Evolutionary conservation across 2,329 filamentous ascomycete species (phyloP), one percentile per base, ranked within the genome.

Genomic region (Paecilomyces fulvus): DNA sequence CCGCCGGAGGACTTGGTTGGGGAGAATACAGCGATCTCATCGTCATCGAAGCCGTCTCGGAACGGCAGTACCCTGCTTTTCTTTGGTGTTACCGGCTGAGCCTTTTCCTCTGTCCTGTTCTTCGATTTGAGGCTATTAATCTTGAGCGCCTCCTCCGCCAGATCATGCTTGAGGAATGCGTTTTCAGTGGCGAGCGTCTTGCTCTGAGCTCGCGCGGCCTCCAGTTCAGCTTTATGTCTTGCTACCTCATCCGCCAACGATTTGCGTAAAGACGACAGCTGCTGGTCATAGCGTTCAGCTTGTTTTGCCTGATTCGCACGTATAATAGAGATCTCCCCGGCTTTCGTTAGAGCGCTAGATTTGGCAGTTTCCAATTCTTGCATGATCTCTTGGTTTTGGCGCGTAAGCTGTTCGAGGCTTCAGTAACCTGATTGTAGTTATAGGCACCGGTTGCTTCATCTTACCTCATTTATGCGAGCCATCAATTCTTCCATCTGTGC

Each of bases 41-140:
- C 78, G 60, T 86, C 82, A 56, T 85, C 81, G 64, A 87, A 87
- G 17, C 84, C 84, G 71, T 87, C 84, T 14, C 82, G 77, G 33
- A 81, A 76, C 2, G 77, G 75, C 0, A 78, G 68, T 6, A 68
- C 67, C 59, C 72, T 76, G n/a, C 72, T 68, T 60, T 78, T 81
- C 58, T 70, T 80, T 0, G 82, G 81, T 1, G 82, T 83, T 1
- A 72, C 65, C 1, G 77, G 77, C 43, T 70, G 73, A 23, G 61
- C 56, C 54, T 68, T 72, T 14, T 73, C 73, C 12, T 70, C 66
- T 17, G 60, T 37, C 50, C 66, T 68, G 30, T 68, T 65, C 58
- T 71, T 77, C 30, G 67, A 63, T 55, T 70, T 73, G 58, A 68
- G 60, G 59, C 72, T 70, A 65, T 74, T 79, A 9, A 75, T 68